Evolutionary conservation across 805 yeast species (phyloP).

Genomic region (Sugiyamaella americana): DNA sequence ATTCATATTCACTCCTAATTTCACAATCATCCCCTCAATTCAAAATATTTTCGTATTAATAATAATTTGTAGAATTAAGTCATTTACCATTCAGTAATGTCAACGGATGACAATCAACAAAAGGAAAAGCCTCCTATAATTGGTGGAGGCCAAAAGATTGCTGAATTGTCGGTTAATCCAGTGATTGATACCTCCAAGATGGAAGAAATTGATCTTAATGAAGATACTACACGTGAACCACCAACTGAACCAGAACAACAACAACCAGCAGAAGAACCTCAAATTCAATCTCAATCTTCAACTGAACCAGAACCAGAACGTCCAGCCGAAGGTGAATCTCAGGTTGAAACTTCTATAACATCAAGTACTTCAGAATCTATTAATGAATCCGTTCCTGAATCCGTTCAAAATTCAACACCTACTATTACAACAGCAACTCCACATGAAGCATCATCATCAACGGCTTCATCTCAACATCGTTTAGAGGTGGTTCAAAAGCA

Average conservation of each 20-base stretch:
- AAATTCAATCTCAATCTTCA: neutral
- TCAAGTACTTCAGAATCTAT: neutral
- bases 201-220: constrained; percentile 7
- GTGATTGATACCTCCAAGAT: constrained; percentile 3
- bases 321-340: neutral
- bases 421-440: neutral
- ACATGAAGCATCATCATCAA: neutral
- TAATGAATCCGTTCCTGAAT: neutral
- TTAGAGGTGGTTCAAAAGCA: neutral
- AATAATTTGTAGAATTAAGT: too few relatives aligned
- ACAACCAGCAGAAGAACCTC: neutral
- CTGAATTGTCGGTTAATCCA: too few relatives aligned
- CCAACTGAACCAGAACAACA: neutral
- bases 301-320: neutral
- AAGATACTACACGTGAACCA: neutral
- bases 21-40: too few relatives aligned
- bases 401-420: constrained; percentile 3
- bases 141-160: too few relatives aligned
- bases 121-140: too few relatives aligned
- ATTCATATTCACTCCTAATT: too few relatives aligned
- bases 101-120: too few relatives aligned
- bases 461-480: neutral
- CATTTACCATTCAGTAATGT: too few relatives aligned
- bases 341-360: neutral
- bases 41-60: too few relatives aligned